Base-by-base conservation (phyloP, 176 grass and related monocot genomes). In the Raddia distichophylla region DNA sequence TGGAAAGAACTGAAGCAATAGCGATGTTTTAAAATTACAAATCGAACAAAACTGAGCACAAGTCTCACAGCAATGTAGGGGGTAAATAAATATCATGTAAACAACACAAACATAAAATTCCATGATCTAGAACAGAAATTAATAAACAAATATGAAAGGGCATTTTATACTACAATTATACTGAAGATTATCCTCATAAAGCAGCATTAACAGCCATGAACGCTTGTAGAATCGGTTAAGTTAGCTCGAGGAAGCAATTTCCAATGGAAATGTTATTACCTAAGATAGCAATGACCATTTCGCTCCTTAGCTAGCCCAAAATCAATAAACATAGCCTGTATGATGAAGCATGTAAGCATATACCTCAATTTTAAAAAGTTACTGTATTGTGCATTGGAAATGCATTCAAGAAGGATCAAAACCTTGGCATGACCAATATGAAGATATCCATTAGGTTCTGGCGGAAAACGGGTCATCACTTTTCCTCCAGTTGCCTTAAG, bases 381-480 rank as follows among this genome's bases (percentile, higher is more conserved):
- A 27, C 27, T 27, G 27, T 27, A 27, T 27, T 27, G 27, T 27
- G 27, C 27, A 27, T 27, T 27, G 27, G n/a, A 79, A 73, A 47
- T 54, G 37, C 6, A 52, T 64, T 67, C 10, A 87, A 50, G 50
- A 40, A 73, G 64, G n/a, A 79, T 59, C 8, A 60, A 54, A 89
- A 95, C 93, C 93, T 99, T 95, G 61, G 96, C 96, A 88, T 99
- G 96, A 79, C 93, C 96, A 35, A 99, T 99, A 84, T 99, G 96
- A 37, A 99, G 87, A 81, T 91, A 99, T 42, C 96, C 96, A 93
- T 95, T 99, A 80, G 96, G 93, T 86, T 99, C 96, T 40, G 96
- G 96, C 2, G 96, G 96, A 69, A 99, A 95, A 67, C 96, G 96
- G 50, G 96, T 95, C 80, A 99, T 84, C 63, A 95, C 91, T 91